These are phyloP conservation scores for Trichoderma sp. DNA, from an alignment of 2,329 filamentous ascomycete species.

Conservation along the genomic window DNA sequence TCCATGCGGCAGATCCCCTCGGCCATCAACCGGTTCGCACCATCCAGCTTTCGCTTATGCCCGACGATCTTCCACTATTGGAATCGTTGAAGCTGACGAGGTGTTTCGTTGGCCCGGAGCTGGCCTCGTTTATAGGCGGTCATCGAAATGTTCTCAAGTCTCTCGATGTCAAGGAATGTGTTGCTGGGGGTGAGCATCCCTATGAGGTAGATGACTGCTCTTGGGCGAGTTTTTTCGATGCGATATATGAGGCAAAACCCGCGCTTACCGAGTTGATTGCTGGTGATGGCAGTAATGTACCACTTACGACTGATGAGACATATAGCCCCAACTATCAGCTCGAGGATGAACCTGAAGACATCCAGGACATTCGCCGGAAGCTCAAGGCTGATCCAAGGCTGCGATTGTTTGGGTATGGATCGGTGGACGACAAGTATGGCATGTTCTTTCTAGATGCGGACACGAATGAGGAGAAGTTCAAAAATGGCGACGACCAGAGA, in stretches of 20 bases:
- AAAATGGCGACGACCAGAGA: background rate
- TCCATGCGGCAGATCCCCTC: background rate
- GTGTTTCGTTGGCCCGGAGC: background rate
- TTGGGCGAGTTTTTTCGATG: background rate
- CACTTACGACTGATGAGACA: background rate
- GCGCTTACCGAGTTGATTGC: background rate
- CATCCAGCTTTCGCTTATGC: background rate
- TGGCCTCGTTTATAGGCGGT: background rate
- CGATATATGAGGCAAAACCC: background rate
- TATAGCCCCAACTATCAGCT: background rate
- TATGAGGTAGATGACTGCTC: background rate
- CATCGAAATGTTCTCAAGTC: background rate
- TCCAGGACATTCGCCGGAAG: background rate
- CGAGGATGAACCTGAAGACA: background rate
- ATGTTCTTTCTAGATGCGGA: background rate
- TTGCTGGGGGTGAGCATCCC: background rate
- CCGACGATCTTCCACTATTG: background rate
- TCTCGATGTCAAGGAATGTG: background rate
- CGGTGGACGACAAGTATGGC: background rate
- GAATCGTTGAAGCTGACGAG: background rate
- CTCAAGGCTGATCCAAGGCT: background rate
- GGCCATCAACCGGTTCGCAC: background rate
- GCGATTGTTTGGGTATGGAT: background rate
- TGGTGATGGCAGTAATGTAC: background rate
- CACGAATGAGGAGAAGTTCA: background rate